These are phyloP conservation scores for Rhodomyrtus tomentosa DNA, from an alignment of 345 rosid species.

Conservation along the genomic window DNA sequence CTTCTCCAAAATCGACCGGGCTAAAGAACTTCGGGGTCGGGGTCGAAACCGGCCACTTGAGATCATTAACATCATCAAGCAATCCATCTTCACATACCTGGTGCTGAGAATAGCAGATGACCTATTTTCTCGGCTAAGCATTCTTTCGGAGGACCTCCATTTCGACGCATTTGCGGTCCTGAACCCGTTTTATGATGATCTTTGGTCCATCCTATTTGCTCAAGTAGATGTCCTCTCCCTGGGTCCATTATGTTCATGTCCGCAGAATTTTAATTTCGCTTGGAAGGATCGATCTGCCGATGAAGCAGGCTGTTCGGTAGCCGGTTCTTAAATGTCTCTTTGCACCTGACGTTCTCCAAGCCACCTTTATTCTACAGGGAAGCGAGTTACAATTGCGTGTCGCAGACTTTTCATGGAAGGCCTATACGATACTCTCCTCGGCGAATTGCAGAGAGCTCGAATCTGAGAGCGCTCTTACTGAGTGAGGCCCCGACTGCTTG, in stretches of 20 bases:
- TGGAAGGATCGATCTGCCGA: neutral
- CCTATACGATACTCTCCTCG: neutral
- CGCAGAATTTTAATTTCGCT: neutral
- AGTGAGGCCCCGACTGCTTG: constrained; percentile 2
- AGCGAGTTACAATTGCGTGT: neutral
- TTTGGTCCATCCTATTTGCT: neutral
- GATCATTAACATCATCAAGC: neutral
- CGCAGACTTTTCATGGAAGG: constrained; percentile 7
- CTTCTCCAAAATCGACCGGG: neutral
- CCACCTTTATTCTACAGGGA: neutral
- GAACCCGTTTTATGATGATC: neutral
- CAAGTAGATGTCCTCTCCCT: neutral
- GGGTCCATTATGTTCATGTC: neutral
- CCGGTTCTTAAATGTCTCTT: neutral
- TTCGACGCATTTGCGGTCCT: neutral
- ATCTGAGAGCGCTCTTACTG: neutral
- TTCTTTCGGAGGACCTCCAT: neutral
- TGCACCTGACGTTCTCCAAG: neutral
- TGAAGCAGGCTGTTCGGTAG: neutral
- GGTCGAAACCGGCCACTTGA: neutral
- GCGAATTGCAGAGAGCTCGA: constrained; percentile 5
- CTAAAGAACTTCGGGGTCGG: neutral
- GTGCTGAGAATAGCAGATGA: neutral
- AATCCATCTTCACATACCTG: neutral
- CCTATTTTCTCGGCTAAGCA: neutral